Evolutionary conservation across 352 stramenopile species (phyloP), one percentile per base, ranked within the genome.

Genomic region (Phytophthora hybrid): DNA sequence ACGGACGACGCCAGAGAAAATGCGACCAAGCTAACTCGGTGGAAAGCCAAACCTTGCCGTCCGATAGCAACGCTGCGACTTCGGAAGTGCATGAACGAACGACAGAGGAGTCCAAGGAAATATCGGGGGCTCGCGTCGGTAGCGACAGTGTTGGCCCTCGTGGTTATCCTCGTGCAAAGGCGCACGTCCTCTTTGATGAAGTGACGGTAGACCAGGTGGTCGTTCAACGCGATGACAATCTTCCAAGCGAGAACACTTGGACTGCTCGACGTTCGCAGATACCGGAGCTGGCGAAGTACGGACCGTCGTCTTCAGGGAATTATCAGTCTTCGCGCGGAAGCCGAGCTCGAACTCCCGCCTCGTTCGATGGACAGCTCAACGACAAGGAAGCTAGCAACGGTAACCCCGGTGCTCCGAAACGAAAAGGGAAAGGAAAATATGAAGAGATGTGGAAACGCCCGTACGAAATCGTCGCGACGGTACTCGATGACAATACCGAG

Each of bases 381-480:
- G 46, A 26, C 49, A 29, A 46, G 32, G 52, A 70, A 7, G n/a
- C 63, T 0, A 47, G 4, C 2, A 57, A 52, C 29, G 32, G 18
- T 31, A n/a, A 67, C 7, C 62, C 55, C 4, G 9, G 9, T 32
- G 61, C 32, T 13, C 29, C 31, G 13, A 66, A 78, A 41, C 63
- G 63, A 44, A 74, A 78, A 58, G 75, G 56, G 54, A 77, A 81
- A 63, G 73, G 67, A 8, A 81, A 86, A 19, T 73, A 80, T 41
- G 73, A 84, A 49, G 85, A 92, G 57, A 81, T 82, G 68, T 95
- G 88, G 88, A 93, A 93, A 69, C 85, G 88, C 5, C 87, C 88
- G 57, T 95, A 95, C 63, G 81, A 93, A 70, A 86, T 95, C 13
- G 70, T 95, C 16, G 84, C 88, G 4, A 85, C 73, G 34, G 89